Base-by-base conservation (phyloP, 2,329 filamentous ascomycete species). In the Sporothrix globosa region DNA sequence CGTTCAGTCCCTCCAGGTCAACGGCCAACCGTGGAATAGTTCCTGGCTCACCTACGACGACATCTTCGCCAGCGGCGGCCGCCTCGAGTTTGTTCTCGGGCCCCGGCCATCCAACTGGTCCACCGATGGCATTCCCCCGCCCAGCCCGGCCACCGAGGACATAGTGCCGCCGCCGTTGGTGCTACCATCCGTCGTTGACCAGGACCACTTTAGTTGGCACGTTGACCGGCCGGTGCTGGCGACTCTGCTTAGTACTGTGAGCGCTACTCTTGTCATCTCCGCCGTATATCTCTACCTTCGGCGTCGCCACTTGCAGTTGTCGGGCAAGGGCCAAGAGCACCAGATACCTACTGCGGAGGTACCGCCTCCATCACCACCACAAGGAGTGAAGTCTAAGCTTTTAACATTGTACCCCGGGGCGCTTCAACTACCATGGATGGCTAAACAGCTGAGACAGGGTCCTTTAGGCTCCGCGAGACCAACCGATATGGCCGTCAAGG, bases 11-110 rank as follows among this genome's bases (percentile, higher is more conserved):
- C 80, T 92, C 71, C 85, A 81, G 74, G 84, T 92, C 58, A 92
- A 92, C 75, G 89, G 90, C 0, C 70, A 84, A 76, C 44, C 71
- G 0, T 92, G 90, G 89, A 79, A 83, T 69, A 87, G 86, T 80
- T 82, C 84, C 53, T 92, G 90, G 90, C 78, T 92, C 14, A 83
- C 82, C 24, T 92, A 88, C 87, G 79, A 86, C 19, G 88, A 91
- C 74, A 78, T 92, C 30, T 92, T 92, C 77, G 85, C 83, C 1
- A 76, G 85, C 3, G 89, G 88, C 10, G 90, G 88, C 0, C 87
- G 81, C 1, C 77, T 92, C 74, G 87, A 91, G 53, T 91, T 90
- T 76, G 84, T 87, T 21, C 80, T 92, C n/a, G 90, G 89, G 0
- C 63, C 76, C 1, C 78, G 82, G 48, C 82, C 85, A 6, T 79